Conservation (phyloP, 148 eudicot genomes). For the Beta vulgaris region DNA sequence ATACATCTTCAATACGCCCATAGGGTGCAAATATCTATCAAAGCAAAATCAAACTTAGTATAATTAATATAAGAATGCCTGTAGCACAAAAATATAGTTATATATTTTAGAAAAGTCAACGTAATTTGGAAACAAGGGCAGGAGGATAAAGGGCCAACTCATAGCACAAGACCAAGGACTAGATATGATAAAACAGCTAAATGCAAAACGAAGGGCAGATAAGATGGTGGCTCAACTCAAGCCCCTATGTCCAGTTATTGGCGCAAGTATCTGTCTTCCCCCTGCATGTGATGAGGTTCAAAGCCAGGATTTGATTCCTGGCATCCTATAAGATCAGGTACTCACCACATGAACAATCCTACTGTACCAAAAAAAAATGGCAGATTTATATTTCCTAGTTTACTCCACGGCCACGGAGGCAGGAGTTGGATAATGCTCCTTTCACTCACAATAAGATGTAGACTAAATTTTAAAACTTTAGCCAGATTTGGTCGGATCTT, state of each 20-base stretch:
- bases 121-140: not conserved
- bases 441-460: too few species aligned
- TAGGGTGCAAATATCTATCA: constrained; percentile 81
- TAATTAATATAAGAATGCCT: not conserved
- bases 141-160: not conserved
- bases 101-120: not conserved
- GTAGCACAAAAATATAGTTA: not conserved
- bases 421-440: too few species aligned
- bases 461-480: too few species aligned
- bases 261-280: too few species aligned
- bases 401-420: too few species aligned
- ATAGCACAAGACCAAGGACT: not conserved
- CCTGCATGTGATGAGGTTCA: not conserved
- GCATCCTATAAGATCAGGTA: too few species aligned
- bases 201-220: not conserved
- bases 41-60: constrained; percentile 8
- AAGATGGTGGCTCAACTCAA: not conserved
- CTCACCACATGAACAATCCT: too few species aligned
- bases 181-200: not conserved
- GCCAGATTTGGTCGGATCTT: too few species aligned
- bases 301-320: not conserved
- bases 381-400: too few species aligned
- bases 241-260: not conserved
- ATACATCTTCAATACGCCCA: constrained; percentile 92
- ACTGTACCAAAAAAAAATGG: too few species aligned